phyloP scores from a whole-genome alignment of 2,329 filamentous ascomycete genomes.

The Fusarium anthophilum region DNA sequence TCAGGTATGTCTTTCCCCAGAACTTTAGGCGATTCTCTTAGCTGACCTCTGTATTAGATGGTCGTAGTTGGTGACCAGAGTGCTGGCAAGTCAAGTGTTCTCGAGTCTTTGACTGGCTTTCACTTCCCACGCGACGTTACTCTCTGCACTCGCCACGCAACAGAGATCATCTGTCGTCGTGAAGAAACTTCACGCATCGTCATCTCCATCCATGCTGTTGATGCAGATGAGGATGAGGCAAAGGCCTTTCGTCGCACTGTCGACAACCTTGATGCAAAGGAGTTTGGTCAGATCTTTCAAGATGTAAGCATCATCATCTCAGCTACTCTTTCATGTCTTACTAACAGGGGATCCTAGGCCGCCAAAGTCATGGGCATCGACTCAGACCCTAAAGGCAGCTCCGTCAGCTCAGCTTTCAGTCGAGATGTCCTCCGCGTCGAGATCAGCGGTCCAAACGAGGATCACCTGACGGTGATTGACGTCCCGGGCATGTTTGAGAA shows the following conservation, averaged over 20 bases:
- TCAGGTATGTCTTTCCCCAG: slow-evolving; percentile 66
- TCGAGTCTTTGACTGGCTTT: slow-evolving; percentile 70
- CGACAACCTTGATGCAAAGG: slow-evolving; percentile 38
- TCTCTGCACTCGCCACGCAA: slow-evolving; percentile 60
- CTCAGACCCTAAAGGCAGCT: no score
- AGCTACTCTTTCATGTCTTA: no score
- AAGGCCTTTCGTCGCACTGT: slow-evolving; percentile 42
- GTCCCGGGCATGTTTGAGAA: slow-evolving; percentile 62
- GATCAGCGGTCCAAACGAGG: slow-evolving; percentile 55
- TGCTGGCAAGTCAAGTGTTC: slow-evolving; percentile 84
- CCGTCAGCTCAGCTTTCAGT: no score
- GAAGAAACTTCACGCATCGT: slow-evolving; percentile 47
- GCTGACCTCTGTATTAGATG: no score
- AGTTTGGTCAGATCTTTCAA: slow-evolving; percentile 51
- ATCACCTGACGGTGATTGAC: slow-evolving; percentile 63
- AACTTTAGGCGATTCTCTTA: no score
- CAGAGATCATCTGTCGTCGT: slow-evolving; percentile 57
- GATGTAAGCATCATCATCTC: no score
- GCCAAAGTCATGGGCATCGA: slow-evolving; percentile 59
- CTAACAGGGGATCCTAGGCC: no score
- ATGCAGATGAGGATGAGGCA: slow-evolving; percentile 16
- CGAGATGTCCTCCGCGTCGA: slow-evolving; percentile 54
- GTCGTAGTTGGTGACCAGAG: slow-evolving; percentile 87
- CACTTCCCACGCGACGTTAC: slow-evolving; percentile 56
- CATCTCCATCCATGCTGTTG: slow-evolving; percentile 51